Evolutionary conservation across 1,284 basidiomycete species (phyloP), one percentile per base, ranked within the genome.

Genomic region (Heliocybe sulcata): DNA sequence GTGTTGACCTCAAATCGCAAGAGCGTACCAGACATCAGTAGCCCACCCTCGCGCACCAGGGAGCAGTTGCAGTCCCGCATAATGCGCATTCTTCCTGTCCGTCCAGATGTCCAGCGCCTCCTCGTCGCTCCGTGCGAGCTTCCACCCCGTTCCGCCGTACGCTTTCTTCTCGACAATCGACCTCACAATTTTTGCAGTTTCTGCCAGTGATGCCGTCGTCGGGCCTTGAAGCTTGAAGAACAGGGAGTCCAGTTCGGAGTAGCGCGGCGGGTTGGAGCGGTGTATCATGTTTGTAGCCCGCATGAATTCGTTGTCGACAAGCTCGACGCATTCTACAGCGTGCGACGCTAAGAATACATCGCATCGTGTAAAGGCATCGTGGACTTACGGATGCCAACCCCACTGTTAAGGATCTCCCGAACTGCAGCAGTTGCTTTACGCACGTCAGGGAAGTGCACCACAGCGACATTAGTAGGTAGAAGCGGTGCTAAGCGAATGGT

Each of bases 221-320:
- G 80, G 75, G 3, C 90, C 91, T 67, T 93, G 90, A 65, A 95
- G 85, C 69, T 95, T 95, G 78, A 95, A 87, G 75, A 93, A 94
- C 12, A 95, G 75, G 27, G 81, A 82, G 64, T 92, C 90, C 52
- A 77, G 76, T 59, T 85, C 85, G 0, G 82, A 81, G 72, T 84
- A 92, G 57, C 77, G 77, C 6, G 47, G 47, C 23, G 76, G 80
- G 9, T 64, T 63, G 9, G 82, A 80, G 57, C 77, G 67, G 47
- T 87, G 84, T 58, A 77, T 81, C 35, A 75, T 64, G 69, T 92
- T 92, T 57, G 85, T 83, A 63, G 82, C 82, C 26, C 74, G 71
- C 78, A 92, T 88, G 67, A 85, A 87, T 45, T 77, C 69, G 54
- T 80, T 75, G 65, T 93, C 92, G 31, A 87, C 72, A 16, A 92